Evolutionary conservation across 768 basidiomycete species (phyloP), one percentile per base, ranked within the genome.

Genomic region (Candolleomyces aberdarensis): DNA sequence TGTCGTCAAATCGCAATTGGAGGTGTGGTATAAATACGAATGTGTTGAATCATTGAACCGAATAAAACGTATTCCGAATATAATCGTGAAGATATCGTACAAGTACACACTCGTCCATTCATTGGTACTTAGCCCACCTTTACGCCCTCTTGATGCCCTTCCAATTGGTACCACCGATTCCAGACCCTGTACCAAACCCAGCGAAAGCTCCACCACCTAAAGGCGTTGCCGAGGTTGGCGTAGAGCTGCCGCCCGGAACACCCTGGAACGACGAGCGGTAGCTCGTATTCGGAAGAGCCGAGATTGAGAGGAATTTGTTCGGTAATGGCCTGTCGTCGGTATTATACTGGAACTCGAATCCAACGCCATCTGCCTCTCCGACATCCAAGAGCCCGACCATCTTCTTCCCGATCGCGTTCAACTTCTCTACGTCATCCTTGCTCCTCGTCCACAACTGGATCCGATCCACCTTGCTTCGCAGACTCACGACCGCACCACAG

Each of bases 321-420:
- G 85, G 85, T 5, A 83, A 80, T 1, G 93, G 92, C 31, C 89
- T 82, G 66, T 94, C 92, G 58, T 94, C 93, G n/a, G 86, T 91
- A 70, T 95, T 93, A 65, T 86, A 94, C 90, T 96, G 92, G 77
- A 95, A 96, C 72, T 96, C 93, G 15, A 96, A 81, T 9, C 92
- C 91, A 63, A 96, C 90, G 44, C 85, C 83, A 69, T 94, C 91
- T 39, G 86, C 84, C 71, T 96, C 92, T 7, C 88, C 89, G 22
- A 96, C 77, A 66, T 93, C 93, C 69, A 97, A 79, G 20, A 92
- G 71, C 72, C 92, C 91, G 60, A 93, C 85, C 46, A 96, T 77
- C 71, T 85, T 87, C 78, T 85, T 89, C 31, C 92, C 95, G 62
- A 96, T 90, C 19, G 80, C 81, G 71, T 97, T 96, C 63, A 96